Base-by-base conservation (phyloP, 2,329 filamentous ascomycete species). In the Stachybotrys chlorohalonatus region DNA sequence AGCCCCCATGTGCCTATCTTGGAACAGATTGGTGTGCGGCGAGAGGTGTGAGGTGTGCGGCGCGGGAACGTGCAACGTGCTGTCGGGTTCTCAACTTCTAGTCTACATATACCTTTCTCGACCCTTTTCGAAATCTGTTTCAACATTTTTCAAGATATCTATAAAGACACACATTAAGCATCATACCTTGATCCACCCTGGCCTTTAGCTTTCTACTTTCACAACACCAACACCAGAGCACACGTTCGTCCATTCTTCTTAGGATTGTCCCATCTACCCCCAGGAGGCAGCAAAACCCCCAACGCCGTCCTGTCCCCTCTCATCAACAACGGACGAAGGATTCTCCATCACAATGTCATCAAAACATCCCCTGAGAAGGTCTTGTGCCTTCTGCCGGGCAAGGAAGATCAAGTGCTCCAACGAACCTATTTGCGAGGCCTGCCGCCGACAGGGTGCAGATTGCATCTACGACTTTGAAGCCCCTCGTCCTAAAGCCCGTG, bases 401-500 rank as follows among this genome's bases (percentile, higher is more conserved):
- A 62, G 68, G 15, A 71, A 71, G 60, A 70, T 71, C 60, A 71
- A 70, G 53, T 71, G 68, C 56, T 70, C 66, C 53, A 70, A 70
- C 58, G 68, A 69, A 49, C 65, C 65, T 31, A 71, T 70, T 45
- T 71, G 68, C 61, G 66, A 70, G 54, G 68, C 68, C 31, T 70
- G 68, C 49, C 66, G 68, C 47, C 63, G 66, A 46, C 68, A 70
- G 53, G 68, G 66, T 9, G 66, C 64, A 51, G 68, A 71, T 58
- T 70, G 68, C 58, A 70, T 71, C 58, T 70, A 70, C 61, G 68
- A 70, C 58, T 70, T 69, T 54, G 68, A 71, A 53, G 62, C 67
- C 7, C 59, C 63, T 7, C 63, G 67, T 24, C 56, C 62, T 48
- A 70, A 68, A 58, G 53, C 58, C 16, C 61, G 67, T 11, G 61